Percentiles rank a stretch among this genome's conserved stretches.
Evolutionary conservation across 768 basidiomycete genomes (phyloP).

Genomic region (Galerina sulciceps): DNA sequence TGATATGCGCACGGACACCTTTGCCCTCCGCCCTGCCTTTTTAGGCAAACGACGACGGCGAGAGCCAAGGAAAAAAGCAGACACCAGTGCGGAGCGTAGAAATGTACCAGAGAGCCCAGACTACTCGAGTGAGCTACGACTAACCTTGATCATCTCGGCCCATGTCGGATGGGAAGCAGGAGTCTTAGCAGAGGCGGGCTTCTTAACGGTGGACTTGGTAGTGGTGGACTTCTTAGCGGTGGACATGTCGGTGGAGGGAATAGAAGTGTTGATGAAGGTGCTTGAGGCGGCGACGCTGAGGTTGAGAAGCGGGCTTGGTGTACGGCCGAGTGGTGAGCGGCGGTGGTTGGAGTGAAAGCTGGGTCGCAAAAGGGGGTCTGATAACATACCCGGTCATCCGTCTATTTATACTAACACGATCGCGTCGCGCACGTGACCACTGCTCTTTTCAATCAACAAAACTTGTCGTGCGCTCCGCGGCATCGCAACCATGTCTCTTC

Average conservation of each 20-base stretch:
- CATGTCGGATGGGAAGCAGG: conserved; percentile 60
- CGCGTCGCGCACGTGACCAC: conserved; percentile 45
- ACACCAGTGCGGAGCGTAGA: background rate
- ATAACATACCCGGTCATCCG: conserved; percentile 33
- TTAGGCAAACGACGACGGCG: conserved; percentile 15
- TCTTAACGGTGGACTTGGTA: conserved; percentile 45
- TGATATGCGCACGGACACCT: conserved; percentile 18
- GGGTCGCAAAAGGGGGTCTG: conserved; percentile 40
- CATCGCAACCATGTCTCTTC: background rate
- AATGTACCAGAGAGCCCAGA: background rate
- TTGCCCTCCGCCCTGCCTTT: conserved; percentile 29
- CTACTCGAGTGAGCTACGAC: conserved; percentile 19
- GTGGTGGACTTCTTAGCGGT: conserved; percentile 38
- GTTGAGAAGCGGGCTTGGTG: conserved; percentile 23
- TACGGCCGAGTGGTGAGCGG: conserved; percentile 17
- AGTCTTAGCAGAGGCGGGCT: conserved; percentile 51
- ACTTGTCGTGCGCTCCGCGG: conserved; percentile 10
- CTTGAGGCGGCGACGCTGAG: conserved; percentile 5
- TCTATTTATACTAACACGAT: conserved; percentile 53
- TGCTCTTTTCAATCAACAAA: conserved; percentile 45
- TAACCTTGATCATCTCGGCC: conserved; percentile 83
- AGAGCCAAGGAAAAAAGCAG: conserved; percentile 7
- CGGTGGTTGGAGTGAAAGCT: conserved; percentile 29
- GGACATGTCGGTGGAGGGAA: conserved; percentile 16
- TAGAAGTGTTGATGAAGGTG: conserved; percentile 5